Conservation (phyloP, 192 early-diverging fungal genomes). For the Rhizophagus clarus region DNA sequence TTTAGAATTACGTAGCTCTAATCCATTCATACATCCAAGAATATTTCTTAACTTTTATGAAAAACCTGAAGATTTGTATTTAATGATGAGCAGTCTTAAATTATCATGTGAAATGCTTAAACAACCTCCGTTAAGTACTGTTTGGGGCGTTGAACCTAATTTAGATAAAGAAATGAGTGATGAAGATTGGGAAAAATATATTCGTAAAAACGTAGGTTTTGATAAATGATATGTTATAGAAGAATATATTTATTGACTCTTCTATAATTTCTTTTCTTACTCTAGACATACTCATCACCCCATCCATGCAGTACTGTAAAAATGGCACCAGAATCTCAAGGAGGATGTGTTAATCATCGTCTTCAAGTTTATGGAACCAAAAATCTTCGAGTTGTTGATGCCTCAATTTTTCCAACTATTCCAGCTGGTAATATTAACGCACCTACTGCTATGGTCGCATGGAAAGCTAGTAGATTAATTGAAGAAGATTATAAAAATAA, state of each 20-base stretch:
- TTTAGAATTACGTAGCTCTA: no score
- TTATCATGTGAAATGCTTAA: not conserved
- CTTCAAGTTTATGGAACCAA: conserved; percentile 12
- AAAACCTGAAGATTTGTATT: not conserved
- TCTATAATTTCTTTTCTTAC: not conserved
- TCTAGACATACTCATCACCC: not conserved
- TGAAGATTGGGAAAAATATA: not conserved
- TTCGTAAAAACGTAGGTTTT: not conserved
- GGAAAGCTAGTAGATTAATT: conserved; percentile 1
- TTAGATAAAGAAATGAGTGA: not conserved
- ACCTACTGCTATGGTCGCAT: not conserved
- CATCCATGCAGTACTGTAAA: conserved; percentile 4
- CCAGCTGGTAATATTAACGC: not conserved
- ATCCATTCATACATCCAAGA: no score
- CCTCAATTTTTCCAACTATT: not conserved
- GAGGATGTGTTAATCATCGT: not conserved
- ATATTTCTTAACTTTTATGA: no score
- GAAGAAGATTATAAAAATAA: conserved; percentile 1
- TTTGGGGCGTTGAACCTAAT: not conserved
- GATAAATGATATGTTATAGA: no score
- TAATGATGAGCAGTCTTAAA: not conserved
- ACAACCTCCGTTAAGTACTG: not conserved
- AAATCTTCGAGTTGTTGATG: conserved; percentile 9
- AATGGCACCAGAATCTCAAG: not conserved
- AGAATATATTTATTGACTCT: no score